A percentile compares a stretch with the other conserved stretches of the same genome.
Conservation (phyloP, 768 basidiomycete genomes). For the Boletus tylopilopsis region DNA sequence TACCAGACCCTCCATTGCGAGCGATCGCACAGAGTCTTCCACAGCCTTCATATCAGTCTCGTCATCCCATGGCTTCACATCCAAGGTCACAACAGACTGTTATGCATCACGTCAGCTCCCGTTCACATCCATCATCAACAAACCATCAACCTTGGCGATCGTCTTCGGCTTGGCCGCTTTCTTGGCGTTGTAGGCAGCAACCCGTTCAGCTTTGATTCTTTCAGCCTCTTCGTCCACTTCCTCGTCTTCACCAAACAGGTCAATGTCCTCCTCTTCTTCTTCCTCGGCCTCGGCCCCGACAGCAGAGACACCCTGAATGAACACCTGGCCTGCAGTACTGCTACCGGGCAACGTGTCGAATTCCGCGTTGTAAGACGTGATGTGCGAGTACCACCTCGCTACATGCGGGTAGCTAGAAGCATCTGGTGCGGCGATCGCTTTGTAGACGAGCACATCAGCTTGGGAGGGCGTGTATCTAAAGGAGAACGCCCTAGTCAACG, state of each 20-base stretch:
- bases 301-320: constrained; percentile 48
- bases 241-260: constrained; percentile 86
- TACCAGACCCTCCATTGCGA: constrained; percentile 85
- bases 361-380: constrained; percentile 80
- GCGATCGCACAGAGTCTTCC: constrained; percentile 79
- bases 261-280: constrained; percentile 69
- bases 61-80: constrained; percentile 99
- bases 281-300: constrained; percentile 43
- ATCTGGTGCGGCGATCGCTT: constrained; percentile 66
- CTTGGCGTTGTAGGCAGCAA: constrained; percentile 89
- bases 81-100: constrained; percentile 95
- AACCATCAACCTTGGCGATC: constrained; percentile 67
- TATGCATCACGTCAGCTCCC: constrained; percentile 9
- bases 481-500: constrained; percentile 9
- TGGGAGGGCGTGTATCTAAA: constrained; percentile 86
- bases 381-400: constrained; percentile 93
- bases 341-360: constrained; percentile 78
- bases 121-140: constrained; percentile 1
- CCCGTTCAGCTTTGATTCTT: constrained; percentile 84
- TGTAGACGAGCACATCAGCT: constrained; percentile 91
- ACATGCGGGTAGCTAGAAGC: constrained; percentile 66
- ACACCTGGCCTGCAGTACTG: constrained; percentile 74
- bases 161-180: constrained; percentile 90
- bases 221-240: constrained; percentile 85
- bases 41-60: constrained; percentile 89